phyloP scores from a whole-genome alignment of 1,284 basidiomycete genomes.

The Ganoderma resinaceum region DNA sequence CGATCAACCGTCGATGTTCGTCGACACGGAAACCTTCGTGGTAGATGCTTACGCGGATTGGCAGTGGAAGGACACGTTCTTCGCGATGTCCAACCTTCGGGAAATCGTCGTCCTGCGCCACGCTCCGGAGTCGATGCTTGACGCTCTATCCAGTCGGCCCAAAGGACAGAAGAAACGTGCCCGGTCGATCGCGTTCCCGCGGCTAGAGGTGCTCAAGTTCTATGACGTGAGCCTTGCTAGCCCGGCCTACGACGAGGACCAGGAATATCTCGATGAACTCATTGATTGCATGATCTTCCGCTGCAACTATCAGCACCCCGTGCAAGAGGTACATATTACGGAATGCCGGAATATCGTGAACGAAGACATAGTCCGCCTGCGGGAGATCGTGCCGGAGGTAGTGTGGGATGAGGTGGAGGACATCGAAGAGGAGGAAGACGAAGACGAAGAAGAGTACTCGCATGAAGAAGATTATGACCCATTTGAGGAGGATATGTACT shows the following conservation, averaged over 20 bases:
- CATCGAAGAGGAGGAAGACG: slow-evolving; percentile 16
- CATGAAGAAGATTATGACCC: background rate
- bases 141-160: slow-evolving; percentile 9
- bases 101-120: slow-evolving; percentile 9
- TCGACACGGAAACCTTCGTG: background rate
- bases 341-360: slow-evolving; percentile 12
- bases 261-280: slow-evolving; percentile 16
- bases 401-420: slow-evolving; percentile 19
- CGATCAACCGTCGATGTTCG: background rate
- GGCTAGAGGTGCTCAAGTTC: slow-evolving; percentile 16
- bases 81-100: slow-evolving; percentile 16
- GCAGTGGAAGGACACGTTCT: slow-evolving; percentile 18
- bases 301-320: slow-evolving; percentile 16
- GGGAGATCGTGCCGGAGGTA: slow-evolving; percentile 19
- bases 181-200: slow-evolving; percentile 13
- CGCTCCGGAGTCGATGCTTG: slow-evolving; percentile 9
- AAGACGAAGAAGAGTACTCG: slow-evolving; percentile 10
- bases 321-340: slow-evolving; percentile 13
- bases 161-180: background rate
- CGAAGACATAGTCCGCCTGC: slow-evolving; percentile 17
- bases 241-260: slow-evolving; percentile 7
- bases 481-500: slow-evolving; percentile 5
- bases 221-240: slow-evolving; percentile 6
- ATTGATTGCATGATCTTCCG: slow-evolving; percentile 21
- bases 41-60: background rate